Evolutionary conservation across 176 grass and related monocot genomes (phyloP).

Genomic region (Triticum aestivum): DNA sequence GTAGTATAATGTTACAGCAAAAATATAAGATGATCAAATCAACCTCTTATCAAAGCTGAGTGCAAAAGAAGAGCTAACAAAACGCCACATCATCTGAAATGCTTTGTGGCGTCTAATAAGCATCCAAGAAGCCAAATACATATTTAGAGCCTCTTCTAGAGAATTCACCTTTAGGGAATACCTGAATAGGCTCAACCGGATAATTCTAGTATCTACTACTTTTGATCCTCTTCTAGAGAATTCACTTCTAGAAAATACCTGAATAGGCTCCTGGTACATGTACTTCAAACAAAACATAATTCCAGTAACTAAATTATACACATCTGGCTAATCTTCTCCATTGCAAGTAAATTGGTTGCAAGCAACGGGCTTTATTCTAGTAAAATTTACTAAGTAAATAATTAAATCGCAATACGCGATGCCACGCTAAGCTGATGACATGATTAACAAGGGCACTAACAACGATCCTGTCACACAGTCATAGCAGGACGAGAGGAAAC

Average conservation of each 20-base stretch:
- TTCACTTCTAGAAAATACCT: neutral
- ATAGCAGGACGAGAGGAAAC: neutral
- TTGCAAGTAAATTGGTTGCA: neutral
- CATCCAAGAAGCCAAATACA: neutral
- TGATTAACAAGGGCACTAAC: neutral
- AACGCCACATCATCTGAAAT: neutral
- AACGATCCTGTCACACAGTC: neutral
- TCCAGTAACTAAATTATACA: neutral
- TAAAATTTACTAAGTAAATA: neutral
- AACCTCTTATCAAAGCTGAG: no score
- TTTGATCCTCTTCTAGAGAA: neutral
- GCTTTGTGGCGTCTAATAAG: neutral
- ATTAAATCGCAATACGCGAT: neutral
- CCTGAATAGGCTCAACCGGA: neutral
- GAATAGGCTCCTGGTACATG: neutral
- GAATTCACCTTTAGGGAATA: neutral
- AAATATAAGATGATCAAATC: neutral
- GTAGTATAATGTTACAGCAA: neutral
- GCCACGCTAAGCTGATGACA: neutral
- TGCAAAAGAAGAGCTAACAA: neutral
- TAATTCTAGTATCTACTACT: neutral
- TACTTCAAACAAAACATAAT: neutral
- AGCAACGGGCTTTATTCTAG: neutral
- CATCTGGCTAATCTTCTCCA: neutral
- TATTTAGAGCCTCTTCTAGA: neutral